Conservation (phyloP, 2,329 filamentous ascomycete genomes). For the Eutypa lata region DNA sequence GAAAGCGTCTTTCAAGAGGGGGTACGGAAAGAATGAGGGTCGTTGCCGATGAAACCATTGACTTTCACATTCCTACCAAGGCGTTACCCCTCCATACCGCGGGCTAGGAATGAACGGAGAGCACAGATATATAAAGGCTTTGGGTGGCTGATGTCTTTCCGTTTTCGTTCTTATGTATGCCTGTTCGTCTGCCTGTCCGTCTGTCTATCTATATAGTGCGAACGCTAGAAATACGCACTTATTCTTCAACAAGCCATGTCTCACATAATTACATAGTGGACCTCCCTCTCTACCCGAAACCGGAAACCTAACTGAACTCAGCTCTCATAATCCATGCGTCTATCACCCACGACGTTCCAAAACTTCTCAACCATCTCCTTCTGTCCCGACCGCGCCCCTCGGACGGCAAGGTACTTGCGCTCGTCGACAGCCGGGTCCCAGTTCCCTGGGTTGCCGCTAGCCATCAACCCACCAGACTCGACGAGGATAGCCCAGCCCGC, state of each 20-base stretch:
- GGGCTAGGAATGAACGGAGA: conserved; percentile 11
- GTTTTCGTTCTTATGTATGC: conserved; percentile 3
- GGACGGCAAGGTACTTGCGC: conserved; percentile 60
- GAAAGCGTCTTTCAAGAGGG: conserved; percentile 11
- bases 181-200: background rate
- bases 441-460: conserved; percentile 67
- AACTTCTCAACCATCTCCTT: conserved; percentile 62
- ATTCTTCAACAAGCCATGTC: background rate
- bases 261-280: no score
- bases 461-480: conserved; percentile 73
- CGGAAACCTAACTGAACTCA: conserved; percentile 3
- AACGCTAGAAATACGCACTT: background rate
- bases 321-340: conserved; percentile 45
- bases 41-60: conserved; percentile 1
- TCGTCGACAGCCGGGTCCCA: conserved; percentile 63
- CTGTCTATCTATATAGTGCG: background rate
- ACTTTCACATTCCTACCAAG: conserved; percentile 20
- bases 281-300: no score
- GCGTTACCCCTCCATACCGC: background rate
- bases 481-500: conserved; percentile 74
- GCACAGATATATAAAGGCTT: conserved; percentile 8
- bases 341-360: conserved; percentile 57
- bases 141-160: no score
- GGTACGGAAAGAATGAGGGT: conserved; percentile 1
- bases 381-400: conserved; percentile 58